These are phyloP conservation scores for Hypholoma sublateritium DNA, from an alignment of 768 basidiomycete species.

Conservation along the genomic window DNA sequence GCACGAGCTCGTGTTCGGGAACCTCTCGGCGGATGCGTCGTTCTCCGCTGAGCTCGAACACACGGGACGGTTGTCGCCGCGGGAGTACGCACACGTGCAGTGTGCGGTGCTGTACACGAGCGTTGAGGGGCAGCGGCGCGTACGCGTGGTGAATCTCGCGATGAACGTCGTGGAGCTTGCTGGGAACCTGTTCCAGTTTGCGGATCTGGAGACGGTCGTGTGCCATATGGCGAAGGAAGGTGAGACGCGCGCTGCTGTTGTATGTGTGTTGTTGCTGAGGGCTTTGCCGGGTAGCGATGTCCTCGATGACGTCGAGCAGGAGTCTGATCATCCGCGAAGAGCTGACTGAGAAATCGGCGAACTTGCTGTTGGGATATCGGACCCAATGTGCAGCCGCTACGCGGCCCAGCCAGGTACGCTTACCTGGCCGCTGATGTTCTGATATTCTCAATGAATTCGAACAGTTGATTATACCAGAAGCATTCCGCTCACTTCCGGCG, in stretches of 20 bases:
- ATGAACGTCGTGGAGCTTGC: slow-evolving; percentile 79
- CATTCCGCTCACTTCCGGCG: slow-evolving; percentile 82
- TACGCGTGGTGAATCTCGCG: slow-evolving; percentile 84
- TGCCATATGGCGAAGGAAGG: slow-evolving; percentile 77
- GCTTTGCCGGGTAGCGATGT: slow-evolving; percentile 55
- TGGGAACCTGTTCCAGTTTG: slow-evolving; percentile 88
- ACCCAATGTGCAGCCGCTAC: slow-evolving; percentile 84
- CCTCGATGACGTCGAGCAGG: slow-evolving; percentile 55
- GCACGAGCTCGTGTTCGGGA: slow-evolving; percentile 77
- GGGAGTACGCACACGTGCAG: slow-evolving; percentile 78
- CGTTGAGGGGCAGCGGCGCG: slow-evolving; percentile 71
- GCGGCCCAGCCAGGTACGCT: slow-evolving; percentile 70
- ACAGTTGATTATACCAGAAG: slow-evolving; percentile 93
- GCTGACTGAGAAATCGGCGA: slow-evolving; percentile 80
- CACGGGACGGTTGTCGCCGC: slow-evolving; percentile 63
- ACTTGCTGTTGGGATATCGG: slow-evolving; percentile 83
- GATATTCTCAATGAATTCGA: too few relatives aligned
- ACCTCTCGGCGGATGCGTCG: slow-evolving; percentile 79
- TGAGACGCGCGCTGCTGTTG: slow-evolving; percentile 29
- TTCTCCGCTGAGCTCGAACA: slow-evolving; percentile 78
- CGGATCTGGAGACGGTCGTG: slow-evolving; percentile 86
- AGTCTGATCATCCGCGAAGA: slow-evolving; percentile 80
- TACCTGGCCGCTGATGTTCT: neutral
- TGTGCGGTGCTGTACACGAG: slow-evolving; percentile 88
- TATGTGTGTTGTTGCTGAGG: neutral